Percentiles rank a stretch among this genome's conserved stretches.
phyloP scores from a whole-genome alignment of 2,329 filamentous ascomycete species.

The Xylaria sp. region DNA sequence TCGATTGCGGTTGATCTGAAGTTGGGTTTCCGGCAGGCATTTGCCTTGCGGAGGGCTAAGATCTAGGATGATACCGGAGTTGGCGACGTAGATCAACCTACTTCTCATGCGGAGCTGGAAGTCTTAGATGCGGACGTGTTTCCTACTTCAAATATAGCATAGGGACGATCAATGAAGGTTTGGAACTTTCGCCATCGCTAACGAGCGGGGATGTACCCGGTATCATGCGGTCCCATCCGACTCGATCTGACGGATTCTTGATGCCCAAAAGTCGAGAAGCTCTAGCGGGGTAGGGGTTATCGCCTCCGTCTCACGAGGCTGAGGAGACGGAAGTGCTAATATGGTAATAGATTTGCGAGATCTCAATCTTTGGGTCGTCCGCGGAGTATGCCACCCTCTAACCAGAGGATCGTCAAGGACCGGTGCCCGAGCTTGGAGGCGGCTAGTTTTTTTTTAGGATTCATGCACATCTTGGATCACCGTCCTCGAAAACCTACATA shows the following conservation, averaged over 20 bases:
- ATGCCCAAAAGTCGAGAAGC: background rate
- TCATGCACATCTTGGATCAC: background rate
- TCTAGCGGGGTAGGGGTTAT: background rate
- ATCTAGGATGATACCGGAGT: background rate
- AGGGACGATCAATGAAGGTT: background rate
- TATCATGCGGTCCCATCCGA: background rate
- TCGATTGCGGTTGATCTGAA: constrained; percentile 60
- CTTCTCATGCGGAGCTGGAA: background rate
- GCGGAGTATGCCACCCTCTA: background rate
- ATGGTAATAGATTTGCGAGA: background rate
- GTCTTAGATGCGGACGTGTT: background rate
- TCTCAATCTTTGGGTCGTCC: background rate
- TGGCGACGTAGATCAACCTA: background rate
- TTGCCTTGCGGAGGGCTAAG: background rate
- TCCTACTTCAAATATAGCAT: constrained; percentile 7
- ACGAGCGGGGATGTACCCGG: constrained; percentile 2
- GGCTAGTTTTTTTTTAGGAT: constrained; percentile 1
- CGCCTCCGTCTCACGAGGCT: background rate
- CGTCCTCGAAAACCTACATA: background rate
- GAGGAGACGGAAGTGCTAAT: background rate
- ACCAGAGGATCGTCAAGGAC: background rate
- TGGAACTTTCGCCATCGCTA: background rate
- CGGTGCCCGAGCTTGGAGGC: background rate
- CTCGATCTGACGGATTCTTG: background rate
- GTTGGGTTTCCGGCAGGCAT: background rate